Evolutionary conservation across 1,284 basidiomycete genomes (phyloP).

Genomic region (Pseudozyma sp.): DNA sequence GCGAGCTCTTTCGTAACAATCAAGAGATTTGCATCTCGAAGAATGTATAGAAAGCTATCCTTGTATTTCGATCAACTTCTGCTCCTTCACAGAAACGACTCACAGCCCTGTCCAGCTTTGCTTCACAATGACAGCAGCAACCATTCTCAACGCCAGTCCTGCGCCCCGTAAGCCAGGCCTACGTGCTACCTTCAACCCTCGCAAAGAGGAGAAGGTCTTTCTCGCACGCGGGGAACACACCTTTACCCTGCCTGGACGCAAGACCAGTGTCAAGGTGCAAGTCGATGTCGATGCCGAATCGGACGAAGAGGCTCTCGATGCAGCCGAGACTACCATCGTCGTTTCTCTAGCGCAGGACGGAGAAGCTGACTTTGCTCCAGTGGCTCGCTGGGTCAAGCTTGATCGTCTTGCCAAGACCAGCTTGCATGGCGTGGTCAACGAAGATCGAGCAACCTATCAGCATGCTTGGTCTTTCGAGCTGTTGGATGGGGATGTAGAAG

Average conservation of each 20-base stretch:
- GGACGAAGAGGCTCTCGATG: constrained; percentile 7
- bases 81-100: too few species aligned
- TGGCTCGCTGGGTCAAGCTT: constrained; percentile 19
- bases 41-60: too few species aligned
- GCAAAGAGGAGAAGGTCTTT: constrained; percentile 19
- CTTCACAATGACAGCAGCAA: neutral
- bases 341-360: neutral
- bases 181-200: constrained; percentile 15
- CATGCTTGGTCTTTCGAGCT: constrained; percentile 33
- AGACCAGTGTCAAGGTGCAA: neutral
- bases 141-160: constrained; percentile 4
- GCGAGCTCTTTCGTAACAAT: too few species aligned
- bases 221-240: constrained; percentile 14
- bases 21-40: too few species aligned
- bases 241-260: constrained; percentile 20
- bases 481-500: neutral
- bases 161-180: constrained; percentile 23
- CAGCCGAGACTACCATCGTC: constrained; percentile 6
- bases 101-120: neutral
- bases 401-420: constrained; percentile 31
- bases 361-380: neutral
- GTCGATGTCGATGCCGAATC: constrained; percentile 10
- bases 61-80: too few species aligned
- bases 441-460: constrained; percentile 29
- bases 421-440: constrained; percentile 44